Base-by-base conservation (phyloP, 2,329 filamentous ascomycete genomes). In the Pseudogymnoascus sp. region DNA sequence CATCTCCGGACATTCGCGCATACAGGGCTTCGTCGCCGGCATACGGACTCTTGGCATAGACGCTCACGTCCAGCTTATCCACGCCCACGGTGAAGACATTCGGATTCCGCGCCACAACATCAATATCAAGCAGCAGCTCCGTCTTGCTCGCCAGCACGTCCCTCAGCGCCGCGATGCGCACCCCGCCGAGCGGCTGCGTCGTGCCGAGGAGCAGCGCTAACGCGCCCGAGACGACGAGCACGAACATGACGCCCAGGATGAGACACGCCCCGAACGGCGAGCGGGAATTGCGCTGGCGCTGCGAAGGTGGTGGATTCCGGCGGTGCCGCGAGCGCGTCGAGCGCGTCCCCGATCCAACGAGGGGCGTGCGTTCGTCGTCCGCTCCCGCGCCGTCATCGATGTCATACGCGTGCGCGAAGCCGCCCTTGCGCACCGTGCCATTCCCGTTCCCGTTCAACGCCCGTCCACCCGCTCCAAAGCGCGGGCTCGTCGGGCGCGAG, bases 61-160 rank as follows among this genome's bases (percentile, higher is more conserved):
- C 84, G 71, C 96, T 92, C 64, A 97, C 82, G 73, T 97, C 92
- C 72, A 96, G 88, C 57, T 93, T 87, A 67, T 90, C 87, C 38
- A 99, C 86, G 2, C 89, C 89, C 44, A 99, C 89, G 1, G 91
- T 87, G 40, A 97, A 89, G 42, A 97, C 87, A 69, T 97, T 99
- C 0, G 93, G 93, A 73, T 99, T 99, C 69, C 93, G 82, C 0
- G 93, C 95, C 68, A 86, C 86, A 65, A 99, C 91, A 19, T 90
- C 86, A 60, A 99, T 78, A 74, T 99, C 93, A 71, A 97, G 84
- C 85, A 99, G 96, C 44, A 99, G 83, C 74, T 97, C 93, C 74
- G 96, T 91, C 74, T 96, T 91, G 70, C 91, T 96, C 2, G 93
- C 93, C 60, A 97, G 83, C 23, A 99, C 91, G 68, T 96, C 96